phyloP scores from a whole-genome alignment of 306 rosid genomes.

The Acacia crassicarpa region DNA sequence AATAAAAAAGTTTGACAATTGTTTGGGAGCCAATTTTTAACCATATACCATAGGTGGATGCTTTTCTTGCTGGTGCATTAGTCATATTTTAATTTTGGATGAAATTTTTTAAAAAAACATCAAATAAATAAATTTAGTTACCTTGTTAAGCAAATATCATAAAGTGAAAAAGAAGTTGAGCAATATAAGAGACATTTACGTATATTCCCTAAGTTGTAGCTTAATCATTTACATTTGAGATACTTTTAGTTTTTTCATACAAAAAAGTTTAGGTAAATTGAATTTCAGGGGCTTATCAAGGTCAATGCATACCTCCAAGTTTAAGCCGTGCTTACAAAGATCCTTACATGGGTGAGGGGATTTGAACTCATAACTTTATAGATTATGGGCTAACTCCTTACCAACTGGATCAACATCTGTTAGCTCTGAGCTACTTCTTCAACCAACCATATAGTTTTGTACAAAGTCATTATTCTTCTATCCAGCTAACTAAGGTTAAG shows the following conservation, averaged over 20 bases:
- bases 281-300: too few species aligned
- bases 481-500: not conserved
- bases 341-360: too few species aligned
- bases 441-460: not conserved
- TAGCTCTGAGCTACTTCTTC: not conserved
- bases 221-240: not conserved
- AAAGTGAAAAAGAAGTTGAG: not conserved
- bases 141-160: not conserved
- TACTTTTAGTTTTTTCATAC: not conserved
- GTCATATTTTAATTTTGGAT: not conserved
- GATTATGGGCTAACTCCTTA: too few species aligned
- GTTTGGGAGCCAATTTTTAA: too few species aligned
- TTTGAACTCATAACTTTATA: too few species aligned
- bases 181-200: not conserved
- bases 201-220: not conserved
- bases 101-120: not conserved
- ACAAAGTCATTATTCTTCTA: not conserved
- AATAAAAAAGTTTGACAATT: too few species aligned
- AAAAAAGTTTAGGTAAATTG: too few species aligned
- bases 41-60: not conserved
- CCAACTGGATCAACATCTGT: too few species aligned
- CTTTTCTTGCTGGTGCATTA: slow-evolving; percentile 28
- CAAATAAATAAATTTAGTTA: not conserved
- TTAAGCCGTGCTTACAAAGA: too few species aligned
- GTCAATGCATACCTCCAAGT: too few species aligned